A percentile compares a stretch with the other conserved stretches of the same genome.
phyloP scores from a whole-genome alignment of 2,329 filamentous ascomycete genomes.

The Escovopsis sp. region DNA sequence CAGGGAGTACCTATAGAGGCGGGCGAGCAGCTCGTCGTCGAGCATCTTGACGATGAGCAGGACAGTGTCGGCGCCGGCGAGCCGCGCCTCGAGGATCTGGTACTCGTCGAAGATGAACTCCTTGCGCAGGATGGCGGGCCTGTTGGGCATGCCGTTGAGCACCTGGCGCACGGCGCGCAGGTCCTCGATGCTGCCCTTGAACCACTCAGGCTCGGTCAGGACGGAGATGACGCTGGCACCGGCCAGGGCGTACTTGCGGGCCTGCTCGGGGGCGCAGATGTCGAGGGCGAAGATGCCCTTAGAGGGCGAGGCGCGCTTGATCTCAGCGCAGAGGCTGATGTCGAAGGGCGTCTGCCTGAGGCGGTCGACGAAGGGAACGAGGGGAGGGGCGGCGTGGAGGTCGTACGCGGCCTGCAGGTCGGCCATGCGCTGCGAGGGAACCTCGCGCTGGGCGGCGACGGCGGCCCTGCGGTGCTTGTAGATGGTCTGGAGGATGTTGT shows the following conservation, averaged over 20 bases:
- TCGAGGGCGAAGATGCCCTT: constrained; percentile 87
- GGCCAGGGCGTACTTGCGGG: constrained; percentile 78
- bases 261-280: constrained; percentile 78
- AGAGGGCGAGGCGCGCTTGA: constrained; percentile 90
- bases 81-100: constrained; percentile 84
- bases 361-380: constrained; percentile 65
- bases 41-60: constrained; percentile 98
- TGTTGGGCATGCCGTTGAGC: constrained; percentile 79
- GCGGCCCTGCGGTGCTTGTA: constrained; percentile 66
- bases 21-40: constrained; percentile 54
- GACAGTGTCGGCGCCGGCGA: constrained; percentile 89
- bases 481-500: constrained; percentile 84
- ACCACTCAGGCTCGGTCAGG: constrained; percentile 97
- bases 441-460: constrained; percentile 66
- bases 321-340: constrained; percentile 93
- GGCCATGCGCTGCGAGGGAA: constrained; percentile 69
- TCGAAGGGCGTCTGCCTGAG: constrained; percentile 70
- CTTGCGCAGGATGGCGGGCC: constrained; percentile 83
- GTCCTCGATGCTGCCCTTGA: constrained; percentile 95
- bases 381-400: constrained; percentile 69
- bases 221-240: constrained; percentile 96
- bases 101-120: constrained; percentile 98
- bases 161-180: constrained; percentile 75
- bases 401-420: constrained; percentile 82
- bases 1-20: constrained; percentile 75